These are phyloP conservation scores for Fomitopsis pinicola DNA, from an alignment of 1,284 basidiomycete genomes.

Conservation along the genomic window DNA sequence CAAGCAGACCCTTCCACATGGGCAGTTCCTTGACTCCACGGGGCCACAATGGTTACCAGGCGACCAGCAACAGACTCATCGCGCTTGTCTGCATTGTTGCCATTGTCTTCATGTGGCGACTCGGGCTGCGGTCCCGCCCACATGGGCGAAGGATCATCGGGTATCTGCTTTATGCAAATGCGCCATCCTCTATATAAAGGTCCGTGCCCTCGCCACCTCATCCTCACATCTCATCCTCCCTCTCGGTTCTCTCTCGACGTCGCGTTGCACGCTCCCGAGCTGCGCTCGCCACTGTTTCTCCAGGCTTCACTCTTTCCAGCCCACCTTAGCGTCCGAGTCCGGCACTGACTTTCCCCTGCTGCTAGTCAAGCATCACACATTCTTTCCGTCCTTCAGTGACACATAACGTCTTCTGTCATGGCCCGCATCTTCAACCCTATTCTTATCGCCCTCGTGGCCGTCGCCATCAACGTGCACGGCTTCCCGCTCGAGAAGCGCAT, in stretches of 20 bases:
- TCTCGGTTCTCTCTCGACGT: not conserved
- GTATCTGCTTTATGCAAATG: not conserved
- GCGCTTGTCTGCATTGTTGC: not conserved
- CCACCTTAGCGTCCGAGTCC: slow-evolving; percentile 1
- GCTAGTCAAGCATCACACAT: slow-evolving; percentile 1
- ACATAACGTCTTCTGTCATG: slow-evolving; percentile 7
- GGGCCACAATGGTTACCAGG: not conserved
- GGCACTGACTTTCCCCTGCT: not conserved
- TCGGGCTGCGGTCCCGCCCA: not conserved
- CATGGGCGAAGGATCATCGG: not conserved
- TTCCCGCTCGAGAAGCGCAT: slow-evolving; percentile 36
- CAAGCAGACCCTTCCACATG: not conserved
- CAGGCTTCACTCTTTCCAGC: slow-evolving; percentile 3
- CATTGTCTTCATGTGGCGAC: not conserved
- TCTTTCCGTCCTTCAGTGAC: not conserved
- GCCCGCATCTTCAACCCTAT: slow-evolving; percentile 15
- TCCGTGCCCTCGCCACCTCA: not conserved
- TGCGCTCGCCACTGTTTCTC: slow-evolving; percentile 6
- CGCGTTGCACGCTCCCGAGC: slow-evolving; percentile 6
- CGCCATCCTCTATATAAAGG: not conserved
- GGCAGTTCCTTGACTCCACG: not conserved
- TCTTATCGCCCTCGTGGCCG: slow-evolving; percentile 15
- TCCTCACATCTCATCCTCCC: not conserved
- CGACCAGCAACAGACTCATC: not conserved
- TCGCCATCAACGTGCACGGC: slow-evolving; percentile 15